Conservation (phyloP, 192 early-diverging fungal species). For the Globomyces pollinis-pini region DNA sequence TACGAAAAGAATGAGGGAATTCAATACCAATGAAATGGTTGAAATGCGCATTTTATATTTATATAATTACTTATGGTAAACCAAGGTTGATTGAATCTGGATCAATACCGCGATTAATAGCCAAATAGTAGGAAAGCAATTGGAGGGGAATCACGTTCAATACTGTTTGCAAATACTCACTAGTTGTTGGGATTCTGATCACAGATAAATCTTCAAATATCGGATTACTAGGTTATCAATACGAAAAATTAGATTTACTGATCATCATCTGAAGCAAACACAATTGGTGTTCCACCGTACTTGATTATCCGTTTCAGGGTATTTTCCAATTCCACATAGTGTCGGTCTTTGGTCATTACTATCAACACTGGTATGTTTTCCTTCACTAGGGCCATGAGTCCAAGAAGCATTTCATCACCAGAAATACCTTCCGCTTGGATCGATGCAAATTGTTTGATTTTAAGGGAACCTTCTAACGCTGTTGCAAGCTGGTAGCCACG, state of each 20-base stretch:
- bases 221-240: conserved; percentile 5
- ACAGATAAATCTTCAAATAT: conserved; percentile 22
- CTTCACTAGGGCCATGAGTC: conserved; percentile 49
- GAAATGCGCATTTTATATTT: too few species aligned
- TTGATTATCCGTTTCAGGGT: conserved; percentile 54
- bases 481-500: conserved; percentile 55
- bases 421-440: conserved; percentile 57
- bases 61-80: too few species aligned
- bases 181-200: conserved; percentile 44
- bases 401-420: conserved; percentile 58
- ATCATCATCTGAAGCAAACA: conserved; percentile 43
- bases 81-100: too few species aligned
- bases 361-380: conserved; percentile 62
- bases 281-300: conserved; percentile 41
- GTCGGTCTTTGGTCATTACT: conserved; percentile 87
- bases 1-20: too few species aligned
- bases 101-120: conserved; percentile 31
- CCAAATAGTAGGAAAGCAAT: conserved; percentile 51
- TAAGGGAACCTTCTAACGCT: conserved; percentile 49
- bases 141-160: conserved; percentile 54
- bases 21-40: too few species aligned
- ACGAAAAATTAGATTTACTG: background rate
- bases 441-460: conserved; percentile 58
- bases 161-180: conserved; percentile 51
- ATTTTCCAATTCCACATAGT: conserved; percentile 64